A percentile compares a stretch with the other conserved stretches of the same genome.
These are phyloP conservation scores for Dillenia turbinata DNA, from an alignment of 164 flowering plant species.

Conservation along the genomic window DNA sequence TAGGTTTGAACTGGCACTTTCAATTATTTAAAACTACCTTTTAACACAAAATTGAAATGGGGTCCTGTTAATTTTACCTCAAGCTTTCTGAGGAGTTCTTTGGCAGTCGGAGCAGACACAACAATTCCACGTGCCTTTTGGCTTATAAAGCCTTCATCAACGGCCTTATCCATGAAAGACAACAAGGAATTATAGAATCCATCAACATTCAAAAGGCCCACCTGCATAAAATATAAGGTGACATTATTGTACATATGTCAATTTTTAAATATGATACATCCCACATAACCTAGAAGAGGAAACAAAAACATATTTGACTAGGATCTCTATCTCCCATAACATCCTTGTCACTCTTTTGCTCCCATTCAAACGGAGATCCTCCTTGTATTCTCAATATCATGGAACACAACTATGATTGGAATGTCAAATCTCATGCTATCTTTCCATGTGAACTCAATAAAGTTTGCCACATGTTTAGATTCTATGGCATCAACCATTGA, in stretches of 20 bases:
- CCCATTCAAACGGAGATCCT: conserved; percentile 28
- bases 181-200: conserved; percentile 78
- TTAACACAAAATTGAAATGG: too few species aligned
- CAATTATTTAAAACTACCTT: background rate
- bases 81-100: conserved; percentile 60
- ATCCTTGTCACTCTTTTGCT: background rate
- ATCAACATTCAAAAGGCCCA: conserved; percentile 92
- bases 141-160: conserved; percentile 90
- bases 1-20: background rate
- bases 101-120: conserved; percentile 80
- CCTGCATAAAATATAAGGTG: conserved; percentile 36
- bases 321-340: background rate
- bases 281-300: background rate
- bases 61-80: conserved; percentile 41
- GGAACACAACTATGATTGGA: conserved; percentile 11
- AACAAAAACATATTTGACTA: conserved; percentile 10
- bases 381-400: conserved; percentile 4
- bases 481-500: too few species aligned
- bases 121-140: conserved; percentile 76
- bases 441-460: conserved; percentile 32
- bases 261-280: background rate
- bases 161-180: conserved; percentile 84
- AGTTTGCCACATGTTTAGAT: conserved; percentile 22
- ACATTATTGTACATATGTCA: background rate
- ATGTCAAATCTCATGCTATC: conserved; percentile 25